Evolutionary conservation across 345 rosid species (phyloP).

Genomic region (Populus alba): DNA sequence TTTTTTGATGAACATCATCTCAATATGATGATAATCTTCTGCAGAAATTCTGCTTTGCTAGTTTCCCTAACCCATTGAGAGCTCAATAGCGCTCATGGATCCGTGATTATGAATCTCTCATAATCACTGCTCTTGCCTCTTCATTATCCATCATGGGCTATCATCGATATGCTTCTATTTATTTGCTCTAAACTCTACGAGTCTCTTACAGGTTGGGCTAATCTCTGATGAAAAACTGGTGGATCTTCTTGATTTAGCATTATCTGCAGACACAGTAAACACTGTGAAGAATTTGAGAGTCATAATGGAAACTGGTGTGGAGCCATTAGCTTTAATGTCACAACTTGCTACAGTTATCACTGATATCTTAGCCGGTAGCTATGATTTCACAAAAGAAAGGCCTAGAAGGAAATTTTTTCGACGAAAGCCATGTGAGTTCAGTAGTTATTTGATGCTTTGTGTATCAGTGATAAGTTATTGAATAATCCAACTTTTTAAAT

Average conservation of each 20-base stretch:
- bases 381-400: constrained; percentile 73
- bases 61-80: neutral
- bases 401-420: constrained; percentile 75
- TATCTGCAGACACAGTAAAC: constrained; percentile 97
- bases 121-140: neutral
- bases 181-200: constrained; percentile 10
- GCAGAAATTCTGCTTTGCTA: too few species aligned
- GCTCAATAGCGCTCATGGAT: neutral
- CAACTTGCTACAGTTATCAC: constrained; percentile 97
- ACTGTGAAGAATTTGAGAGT: constrained; percentile 86
- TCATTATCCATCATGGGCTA: neutral
- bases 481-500: neutral
- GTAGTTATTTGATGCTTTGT: constrained; percentile 6
- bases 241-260: constrained; percentile 97
- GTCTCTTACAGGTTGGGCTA: constrained; percentile 71
- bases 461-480: neutral
- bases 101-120: neutral
- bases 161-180: constrained; percentile 5
- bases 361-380: constrained; percentile 90
- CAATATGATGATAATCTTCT: too few species aligned
- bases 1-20: too few species aligned
- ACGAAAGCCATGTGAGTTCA: constrained; percentile 66
- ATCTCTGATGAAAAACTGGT: constrained; percentile 93
- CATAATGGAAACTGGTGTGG: constrained; percentile 93
- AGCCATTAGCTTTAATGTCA: constrained; percentile 94